phyloP scores from a whole-genome alignment of 345 rosid species.

The Populus ilicifolia region DNA sequence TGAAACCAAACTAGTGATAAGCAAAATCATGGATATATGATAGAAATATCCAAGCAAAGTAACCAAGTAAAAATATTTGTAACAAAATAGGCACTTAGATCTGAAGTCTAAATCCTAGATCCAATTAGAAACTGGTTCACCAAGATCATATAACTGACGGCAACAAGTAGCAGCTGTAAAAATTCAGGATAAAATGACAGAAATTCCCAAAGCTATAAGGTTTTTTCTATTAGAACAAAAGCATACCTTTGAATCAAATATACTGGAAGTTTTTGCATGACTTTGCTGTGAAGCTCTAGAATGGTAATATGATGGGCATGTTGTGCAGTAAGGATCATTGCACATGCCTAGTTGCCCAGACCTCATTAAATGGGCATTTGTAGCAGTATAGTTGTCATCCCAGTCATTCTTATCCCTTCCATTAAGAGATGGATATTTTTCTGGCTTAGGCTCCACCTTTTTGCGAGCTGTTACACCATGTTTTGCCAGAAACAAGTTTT shows the following conservation, averaged over 20 bases:
- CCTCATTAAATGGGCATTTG: slow-evolving; percentile 66
- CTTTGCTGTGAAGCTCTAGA: slow-evolving; percentile 35
- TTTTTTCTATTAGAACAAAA: neutral
- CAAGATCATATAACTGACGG: neutral
- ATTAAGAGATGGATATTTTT: slow-evolving; percentile 31
- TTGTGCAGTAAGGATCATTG: slow-evolving; percentile 87
- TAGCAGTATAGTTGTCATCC: slow-evolving; percentile 36
- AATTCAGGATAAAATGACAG: neutral
- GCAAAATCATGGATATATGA: neutral
- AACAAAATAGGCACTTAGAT: neutral
- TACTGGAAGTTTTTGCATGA: slow-evolving; percentile 37
- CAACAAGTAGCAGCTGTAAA: neutral
- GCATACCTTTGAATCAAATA: slow-evolving; percentile 53
- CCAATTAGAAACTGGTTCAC: neutral
- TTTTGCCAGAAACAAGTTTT: slow-evolving; percentile 25
- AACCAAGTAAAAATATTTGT: neutral
- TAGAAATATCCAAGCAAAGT: neutral
- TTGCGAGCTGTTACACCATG: slow-evolving; percentile 21
- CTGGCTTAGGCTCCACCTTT: slow-evolving; percentile 27
- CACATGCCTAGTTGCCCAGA: slow-evolving; percentile 88
- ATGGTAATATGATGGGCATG: slow-evolving; percentile 69
- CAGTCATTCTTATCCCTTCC: slow-evolving; percentile 40
- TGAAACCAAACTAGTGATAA: neutral
- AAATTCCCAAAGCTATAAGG: neutral
- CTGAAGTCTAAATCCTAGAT: neutral